These are phyloP conservation scores for Pythium plurisporium DNA, from an alignment of 352 stramenopile genomes.

Conservation along the genomic window DNA sequence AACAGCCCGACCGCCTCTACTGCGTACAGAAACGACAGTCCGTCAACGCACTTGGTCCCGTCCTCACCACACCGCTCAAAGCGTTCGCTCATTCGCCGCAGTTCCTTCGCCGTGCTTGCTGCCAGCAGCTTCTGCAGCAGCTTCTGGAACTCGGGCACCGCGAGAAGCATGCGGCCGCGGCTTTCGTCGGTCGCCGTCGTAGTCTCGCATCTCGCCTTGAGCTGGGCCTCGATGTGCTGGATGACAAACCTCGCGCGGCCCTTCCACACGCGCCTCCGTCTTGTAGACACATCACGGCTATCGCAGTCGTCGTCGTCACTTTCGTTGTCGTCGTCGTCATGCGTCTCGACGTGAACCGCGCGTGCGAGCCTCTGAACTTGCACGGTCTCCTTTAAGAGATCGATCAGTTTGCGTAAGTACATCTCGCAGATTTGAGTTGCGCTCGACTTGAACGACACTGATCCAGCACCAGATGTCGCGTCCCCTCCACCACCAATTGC, in stretches of 20 bases:
- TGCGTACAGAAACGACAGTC: slow-evolving; percentile 8
- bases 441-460: slow-evolving; percentile 12
- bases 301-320: slow-evolving; percentile 25
- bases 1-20: slow-evolving; percentile 19
- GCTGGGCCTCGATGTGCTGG: slow-evolving; percentile 34
- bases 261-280: slow-evolving; percentile 33
- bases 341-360: slow-evolving; percentile 8
- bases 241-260: slow-evolving; percentile 41
- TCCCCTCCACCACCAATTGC: neutral
- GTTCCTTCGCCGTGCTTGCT: slow-evolving; percentile 17
- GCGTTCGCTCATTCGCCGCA: slow-evolving; percentile 9
- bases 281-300: neutral
- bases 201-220: slow-evolving; percentile 21
- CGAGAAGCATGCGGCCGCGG: neutral
- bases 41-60: slow-evolving; percentile 4
- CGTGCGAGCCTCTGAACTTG: slow-evolving; percentile 6
- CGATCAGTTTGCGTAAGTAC: slow-evolving; percentile 49
- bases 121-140: slow-evolving; percentile 12
- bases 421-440: slow-evolving; percentile 33
- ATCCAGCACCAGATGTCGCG: neutral
- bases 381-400: slow-evolving; percentile 21
- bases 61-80: neutral
- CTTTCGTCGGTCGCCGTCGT: neutral
- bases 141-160: neutral
- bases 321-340: slow-evolving; percentile 8